These are phyloP conservation scores for thale cress (Arabidopsis thaliana) DNA, from an alignment of 345 rosid genomes.

Conservation along the genomic window DNA sequence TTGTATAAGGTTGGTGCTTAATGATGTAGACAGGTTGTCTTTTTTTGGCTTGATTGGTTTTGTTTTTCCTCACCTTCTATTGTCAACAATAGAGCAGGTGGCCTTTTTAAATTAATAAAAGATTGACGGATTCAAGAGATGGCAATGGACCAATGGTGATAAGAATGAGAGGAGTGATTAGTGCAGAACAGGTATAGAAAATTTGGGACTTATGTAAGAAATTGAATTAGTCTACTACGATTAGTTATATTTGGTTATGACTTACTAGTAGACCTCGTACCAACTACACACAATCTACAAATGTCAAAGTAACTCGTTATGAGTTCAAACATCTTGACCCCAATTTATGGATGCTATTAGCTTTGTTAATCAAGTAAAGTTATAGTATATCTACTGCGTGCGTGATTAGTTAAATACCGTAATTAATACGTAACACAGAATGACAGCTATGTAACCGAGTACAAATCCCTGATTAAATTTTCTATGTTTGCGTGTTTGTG, in stretches of 20 bases:
- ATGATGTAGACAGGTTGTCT: conserved; percentile 35
- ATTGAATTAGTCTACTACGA: neutral
- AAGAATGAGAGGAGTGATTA: neutral
- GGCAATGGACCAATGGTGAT: conserved; percentile 7
- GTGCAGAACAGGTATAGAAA: neutral
- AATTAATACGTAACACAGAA: neutral
- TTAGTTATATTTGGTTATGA: neutral
- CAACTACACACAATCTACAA: neutral
- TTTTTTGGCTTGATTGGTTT: conserved; percentile 20
- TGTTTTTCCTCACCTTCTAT: conserved; percentile 11
- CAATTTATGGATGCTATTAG: neutral
- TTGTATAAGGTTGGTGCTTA: conserved; percentile 13
- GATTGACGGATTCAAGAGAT: neutral
- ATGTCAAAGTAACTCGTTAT: neutral
- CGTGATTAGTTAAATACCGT: neutral
- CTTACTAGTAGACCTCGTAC: neutral
- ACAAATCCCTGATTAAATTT: neutral
- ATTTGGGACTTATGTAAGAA: neutral
- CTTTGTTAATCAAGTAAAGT: neutral
- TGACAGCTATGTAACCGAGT: conserved; percentile 14
- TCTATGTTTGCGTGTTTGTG: conserved; percentile 12
- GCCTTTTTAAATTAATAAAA: neutral
- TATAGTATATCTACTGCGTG: neutral
- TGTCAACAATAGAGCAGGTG: conserved; percentile 5
- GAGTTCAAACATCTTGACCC: conserved; percentile 4